Base-by-base conservation (phyloP, 805 yeast genomes). In the Ogataea henricii region DNA sequence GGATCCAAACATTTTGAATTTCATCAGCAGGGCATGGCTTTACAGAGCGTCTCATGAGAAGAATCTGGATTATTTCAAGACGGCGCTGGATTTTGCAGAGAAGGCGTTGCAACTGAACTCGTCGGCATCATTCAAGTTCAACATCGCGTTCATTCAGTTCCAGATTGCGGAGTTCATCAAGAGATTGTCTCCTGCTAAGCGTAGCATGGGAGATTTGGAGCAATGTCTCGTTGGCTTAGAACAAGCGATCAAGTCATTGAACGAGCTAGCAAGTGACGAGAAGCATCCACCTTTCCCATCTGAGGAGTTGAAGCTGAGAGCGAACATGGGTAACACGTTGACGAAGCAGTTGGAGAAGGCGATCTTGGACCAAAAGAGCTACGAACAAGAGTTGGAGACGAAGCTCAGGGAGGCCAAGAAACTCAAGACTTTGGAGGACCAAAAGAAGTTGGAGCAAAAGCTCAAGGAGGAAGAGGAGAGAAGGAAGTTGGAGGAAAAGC, bases 1-100 rank as follows among this genome's bases (percentile, higher is more conserved):
- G 33, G 95, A 86, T 61, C 68, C 89, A 0, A 82, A 79, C 58
- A 73, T 88, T 25, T 67, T 85, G 54, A 81, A 89, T 14, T 76
- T 87, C 54, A 73, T 92, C 49, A 96, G 96, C 37, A 79, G 91
- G 52, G 92, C 94, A 1, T 91, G 97, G 97, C 82, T 83, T 53
- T 75, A 82, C 20, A 77, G 96, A 63, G 97, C 89, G 9, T 63
- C 76, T 33, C 70, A 73, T 26, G 96, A 88, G 60, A 83, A 78
- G 65, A 84, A 78, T 48, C 62, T 83, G 40, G 78, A 70, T n/a
- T 81, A 76, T 51, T 78, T 85, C 45, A 70, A 76, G 34, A 81
- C 75, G 46, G 78, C 96, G 0, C 72, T 89, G 47, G 82, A 78
- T 37, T 81, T 78, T 55, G 78, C 89, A 5, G 71, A 77, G 55